These are phyloP conservation scores for Alternaria panax DNA, from an alignment of 2,329 filamentous ascomycete species.

Conservation along the genomic window DNA sequence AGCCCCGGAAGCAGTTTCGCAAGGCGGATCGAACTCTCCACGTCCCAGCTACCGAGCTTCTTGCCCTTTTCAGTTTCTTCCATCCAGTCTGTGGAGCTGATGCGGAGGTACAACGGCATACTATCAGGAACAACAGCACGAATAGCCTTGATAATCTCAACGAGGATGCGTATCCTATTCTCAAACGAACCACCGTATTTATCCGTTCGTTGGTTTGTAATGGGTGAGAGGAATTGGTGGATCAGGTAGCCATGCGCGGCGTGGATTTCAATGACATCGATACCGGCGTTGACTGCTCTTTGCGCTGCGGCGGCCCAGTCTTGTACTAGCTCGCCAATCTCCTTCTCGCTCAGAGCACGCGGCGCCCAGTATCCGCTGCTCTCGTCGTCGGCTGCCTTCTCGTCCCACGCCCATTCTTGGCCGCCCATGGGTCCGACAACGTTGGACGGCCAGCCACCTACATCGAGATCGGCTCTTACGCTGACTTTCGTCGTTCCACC, in stretches of 20 bases:
- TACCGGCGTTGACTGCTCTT: conserved; percentile 46
- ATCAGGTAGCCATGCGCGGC: conserved; percentile 54
- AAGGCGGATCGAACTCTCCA: conserved; percentile 50
- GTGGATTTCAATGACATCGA: conserved; percentile 55
- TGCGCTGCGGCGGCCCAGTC: conserved; percentile 52
- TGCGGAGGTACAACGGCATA: conserved; percentile 48
- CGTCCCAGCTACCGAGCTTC: conserved; percentile 49
- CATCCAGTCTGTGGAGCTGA: conserved; percentile 50
- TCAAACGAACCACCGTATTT: conserved; percentile 54
- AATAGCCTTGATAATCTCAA: conserved; percentile 53
- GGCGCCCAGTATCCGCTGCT: conserved; percentile 49
- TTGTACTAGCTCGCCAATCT: conserved; percentile 49
- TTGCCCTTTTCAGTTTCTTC: conserved; percentile 44
- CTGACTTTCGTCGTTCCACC: conserved; percentile 37
- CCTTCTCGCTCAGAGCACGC: conserved; percentile 44
- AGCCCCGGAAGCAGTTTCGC: conserved; percentile 52
- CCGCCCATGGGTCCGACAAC: conserved; percentile 50
- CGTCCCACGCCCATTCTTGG: conserved; percentile 52
- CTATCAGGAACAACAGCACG: conserved; percentile 41
- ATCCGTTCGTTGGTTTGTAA: conserved; percentile 54
- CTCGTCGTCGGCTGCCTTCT: conserved; percentile 38
- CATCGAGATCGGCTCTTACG: conserved; percentile 36
- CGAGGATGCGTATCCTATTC: conserved; percentile 48
- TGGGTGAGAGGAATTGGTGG: conserved; percentile 51
- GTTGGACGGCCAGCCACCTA: conserved; percentile 46